Percentiles rank a stretch among this genome's conserved stretches.
phyloP scores from a whole-genome alignment of 2,329 filamentous ascomycete species.

The Aspergillus ochraceus region DNA sequence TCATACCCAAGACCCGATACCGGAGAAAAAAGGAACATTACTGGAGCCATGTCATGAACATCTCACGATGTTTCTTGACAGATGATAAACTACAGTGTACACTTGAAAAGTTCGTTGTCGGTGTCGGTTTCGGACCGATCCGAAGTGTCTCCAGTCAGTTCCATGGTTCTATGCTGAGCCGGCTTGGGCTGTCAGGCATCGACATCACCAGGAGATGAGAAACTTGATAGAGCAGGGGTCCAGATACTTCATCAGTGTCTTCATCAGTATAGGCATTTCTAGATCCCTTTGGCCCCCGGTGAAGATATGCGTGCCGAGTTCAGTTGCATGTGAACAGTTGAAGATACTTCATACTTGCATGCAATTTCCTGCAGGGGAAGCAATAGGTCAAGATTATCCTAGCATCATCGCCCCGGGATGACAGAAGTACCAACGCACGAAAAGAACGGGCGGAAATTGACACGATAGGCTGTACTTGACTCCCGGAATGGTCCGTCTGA shows the following conservation, averaged over 20 bases:
- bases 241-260: no score
- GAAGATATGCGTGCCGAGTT: not conserved
- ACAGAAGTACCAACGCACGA: not conserved
- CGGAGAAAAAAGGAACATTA: not conserved
- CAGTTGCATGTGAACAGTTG: not conserved
- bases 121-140: constrained; percentile 18
- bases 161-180: constrained; percentile 9
- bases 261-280: not conserved
- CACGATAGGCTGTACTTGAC: not conserved
- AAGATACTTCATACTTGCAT: not conserved
- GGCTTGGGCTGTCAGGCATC: not conserved
- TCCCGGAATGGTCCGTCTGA: constrained; percentile 3
- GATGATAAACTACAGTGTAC: no score
- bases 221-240: not conserved
- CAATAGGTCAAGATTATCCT: not conserved
- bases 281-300: not conserved
- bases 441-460: not conserved
- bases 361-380: not conserved
- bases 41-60: not conserved
- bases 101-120: not conserved
- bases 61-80: not conserved
- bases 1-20: not conserved
- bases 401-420: not conserved
- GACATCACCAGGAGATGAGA: not conserved
- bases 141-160: constrained; percentile 14